A percentile compares a stretch with the other conserved stretches of the same genome.
phyloP scores from a whole-genome alignment of 805 yeast species.

The Metschnikowia cubensis region DNA sequence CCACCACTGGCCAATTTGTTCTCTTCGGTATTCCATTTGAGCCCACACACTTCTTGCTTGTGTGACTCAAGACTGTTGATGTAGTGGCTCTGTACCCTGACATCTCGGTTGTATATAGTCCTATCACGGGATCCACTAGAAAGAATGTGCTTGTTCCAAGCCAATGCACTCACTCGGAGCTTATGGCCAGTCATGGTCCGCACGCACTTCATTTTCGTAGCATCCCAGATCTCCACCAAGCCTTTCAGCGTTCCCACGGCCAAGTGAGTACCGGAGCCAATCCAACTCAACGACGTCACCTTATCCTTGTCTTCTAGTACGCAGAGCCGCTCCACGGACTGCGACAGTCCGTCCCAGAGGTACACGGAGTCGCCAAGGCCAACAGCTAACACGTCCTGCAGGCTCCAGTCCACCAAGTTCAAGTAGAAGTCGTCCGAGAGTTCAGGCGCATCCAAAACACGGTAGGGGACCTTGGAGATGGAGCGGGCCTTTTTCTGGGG shows the following conservation, averaged over 20 bases:
- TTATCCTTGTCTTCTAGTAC: slow-evolving; percentile 64
- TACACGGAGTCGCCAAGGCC: slow-evolving; percentile 87
- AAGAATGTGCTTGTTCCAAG: slow-evolving; percentile 91
- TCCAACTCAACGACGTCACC: slow-evolving; percentile 87
- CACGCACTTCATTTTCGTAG: slow-evolving; percentile 71
- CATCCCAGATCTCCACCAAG: slow-evolving; percentile 92
- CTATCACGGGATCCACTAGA: slow-evolving; percentile 87
- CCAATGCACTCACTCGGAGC: slow-evolving; percentile 76
- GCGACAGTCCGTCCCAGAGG: slow-evolving; percentile 84
- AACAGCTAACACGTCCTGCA: slow-evolving; percentile 82
- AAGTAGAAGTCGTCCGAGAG: slow-evolving; percentile 90
- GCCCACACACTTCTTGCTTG: slow-evolving; percentile 93
- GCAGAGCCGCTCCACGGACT: slow-evolving; percentile 76
- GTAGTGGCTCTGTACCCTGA: slow-evolving; percentile 78
- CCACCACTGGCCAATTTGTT: slow-evolving; percentile 94
- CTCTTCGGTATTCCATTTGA: slow-evolving; percentile 88
- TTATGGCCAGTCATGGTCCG: slow-evolving; percentile 92
- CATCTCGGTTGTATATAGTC: slow-evolving; percentile 84
- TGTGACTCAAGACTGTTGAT: slow-evolving; percentile 70
- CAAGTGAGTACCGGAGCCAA: slow-evolving; percentile 88
- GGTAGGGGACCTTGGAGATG: slow-evolving; percentile 81
- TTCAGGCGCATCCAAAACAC: slow-evolving; percentile 95
- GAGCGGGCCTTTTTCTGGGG: slow-evolving; percentile 78
- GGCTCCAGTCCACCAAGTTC: slow-evolving; percentile 93
- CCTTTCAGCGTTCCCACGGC: slow-evolving; percentile 91